Evolutionary conservation across 495 filamentous ascomycete species (phyloP), one percentile per base, ranked within the genome.

Genomic region (Physcia stellaris): DNA sequence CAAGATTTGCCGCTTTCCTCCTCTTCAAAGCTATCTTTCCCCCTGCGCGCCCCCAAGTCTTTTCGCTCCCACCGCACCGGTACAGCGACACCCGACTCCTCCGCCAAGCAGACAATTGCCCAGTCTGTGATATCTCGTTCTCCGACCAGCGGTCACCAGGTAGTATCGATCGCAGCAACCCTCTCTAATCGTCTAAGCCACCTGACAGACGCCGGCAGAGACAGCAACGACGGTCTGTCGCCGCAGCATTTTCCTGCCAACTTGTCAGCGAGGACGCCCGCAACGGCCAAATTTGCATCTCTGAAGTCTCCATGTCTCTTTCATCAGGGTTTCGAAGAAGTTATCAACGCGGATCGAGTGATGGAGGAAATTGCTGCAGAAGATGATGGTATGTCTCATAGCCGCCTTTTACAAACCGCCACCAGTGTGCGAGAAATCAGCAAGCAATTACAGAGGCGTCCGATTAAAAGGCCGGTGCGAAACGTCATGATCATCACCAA

Each of bases 401-500:
- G 84, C 2, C 76, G 86, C 19, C 68, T 98, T 21, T 77, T 96
- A 36, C 88, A 94, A 58, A 98, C 92, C 1, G 92, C 92, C 22
- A 88, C 85, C 1, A 80, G 85, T 16, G 92, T 98, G 7, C 73
- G 90, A 4, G 90, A 98, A 55, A 86, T 96, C 2, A 88, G 86
- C 2, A 85, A 86, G 56, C 90, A 95, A 58, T 65, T 98, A 34
- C 85, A 90, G 58, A 74, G 88, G 29, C 68, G 82, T 21, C 86
- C 86, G 11, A 83, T 95, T 59, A 85, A 79, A 55, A 75, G 84
- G 35, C 86, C 83, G 1, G 86, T 95, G 24, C 71, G 71, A 41
- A 94, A 79, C 55, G 73, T 98, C 41, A 93, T 98, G 85, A 86
- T 98, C 47, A 74, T 98, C 21, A 98, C 92, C 41, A 98, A 96